Base-by-base conservation (phyloP, 495 filamentous ascomycete species). In the Corynascus novoguineensis region DNA sequence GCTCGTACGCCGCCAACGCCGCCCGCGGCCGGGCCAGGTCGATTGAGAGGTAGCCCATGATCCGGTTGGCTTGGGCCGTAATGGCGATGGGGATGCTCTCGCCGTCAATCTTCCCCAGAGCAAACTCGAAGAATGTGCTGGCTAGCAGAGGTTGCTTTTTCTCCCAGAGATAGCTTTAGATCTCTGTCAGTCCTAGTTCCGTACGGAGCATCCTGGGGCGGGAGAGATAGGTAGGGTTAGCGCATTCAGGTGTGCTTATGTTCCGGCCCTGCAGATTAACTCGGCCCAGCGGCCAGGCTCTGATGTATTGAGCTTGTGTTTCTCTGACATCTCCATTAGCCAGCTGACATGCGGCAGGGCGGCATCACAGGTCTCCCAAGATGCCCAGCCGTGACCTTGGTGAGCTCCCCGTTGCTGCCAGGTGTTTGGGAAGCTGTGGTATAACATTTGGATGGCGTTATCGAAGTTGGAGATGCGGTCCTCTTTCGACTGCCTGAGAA, bases 311-410 rank as follows among this genome's bases (percentile, higher is more conserved):
- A 59, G 17, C 24, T 37, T 31, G 42, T 59, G 28, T 15, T 55
- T 41, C 21, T 38, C 50, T 5, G 31, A 54, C 14, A 59, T 5
- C 1, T 41, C 14, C 34, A 59, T 55, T 5, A 59, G 17, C 48
- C 57, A 45, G 25, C 24, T 24, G 6, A 59, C 44, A 24, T 54
- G 57, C 4, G 57, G 41, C 25, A 59, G 4, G 15, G 50, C 38
- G 0, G 42, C 42, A 22, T 50, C 38, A 27, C 50, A 59, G 5
- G 41, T 50, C 10, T 54, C 50, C 57, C 57, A 59, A 1, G 57
- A 59, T 5, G 28, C 40, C 42, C 50, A 59, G 4, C 57, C 50
- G 35, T 55, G 57, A n/a, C 50, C 50, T 34, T 55, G 57, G 25
- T 59, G 57, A 17, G 50, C 31, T 22, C 57, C 50, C 10, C 49